phyloP scores from a whole-genome alignment of 495 filamentous ascomycete species.

The Pyronema domesticum region DNA sequence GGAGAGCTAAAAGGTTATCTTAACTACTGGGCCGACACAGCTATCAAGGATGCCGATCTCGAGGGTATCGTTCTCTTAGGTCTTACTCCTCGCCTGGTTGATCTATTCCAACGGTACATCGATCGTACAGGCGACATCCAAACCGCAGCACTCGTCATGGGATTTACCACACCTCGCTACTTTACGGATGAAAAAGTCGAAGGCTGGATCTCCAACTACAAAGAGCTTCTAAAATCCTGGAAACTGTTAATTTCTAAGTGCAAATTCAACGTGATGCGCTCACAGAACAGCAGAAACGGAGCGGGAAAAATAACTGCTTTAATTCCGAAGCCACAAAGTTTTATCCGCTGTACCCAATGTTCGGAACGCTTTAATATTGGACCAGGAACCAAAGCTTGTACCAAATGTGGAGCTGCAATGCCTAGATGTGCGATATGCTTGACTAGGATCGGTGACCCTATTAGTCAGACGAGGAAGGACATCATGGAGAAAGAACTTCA shows the following conservation, averaged over 20 bases:
- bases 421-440: too few species aligned
- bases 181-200: slow-evolving; percentile 58
- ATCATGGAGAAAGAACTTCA: too few species aligned
- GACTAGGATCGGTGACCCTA: too few species aligned
- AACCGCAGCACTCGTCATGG: slow-evolving; percentile 68
- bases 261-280: slow-evolving; percentile 43
- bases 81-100: slow-evolving; percentile 55
- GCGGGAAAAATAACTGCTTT: background rate
- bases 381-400: too few species aligned
- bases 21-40: slow-evolving; percentile 38
- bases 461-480: too few species aligned
- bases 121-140: slow-evolving; percentile 74
- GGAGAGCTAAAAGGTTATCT: slow-evolving; percentile 57
- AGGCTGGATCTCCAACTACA: slow-evolving; percentile 63
- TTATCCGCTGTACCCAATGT: too few species aligned
- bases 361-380: too few species aligned
- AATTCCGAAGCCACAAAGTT: too few species aligned
- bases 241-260: slow-evolving; percentile 44
- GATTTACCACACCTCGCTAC: slow-evolving; percentile 62
- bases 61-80: slow-evolving; percentile 80
- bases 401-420: too few species aligned
- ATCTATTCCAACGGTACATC: slow-evolving; percentile 75
- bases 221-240: slow-evolving; percentile 60
- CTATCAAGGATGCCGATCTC: slow-evolving; percentile 58
- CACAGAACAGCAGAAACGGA: slow-evolving; percentile 9